Percentiles rank a stretch among this genome's conserved stretches.
These are phyloP conservation scores for Begonia peltatifolia DNA, from an alignment of 306 rosid species.

Conservation along the genomic window DNA sequence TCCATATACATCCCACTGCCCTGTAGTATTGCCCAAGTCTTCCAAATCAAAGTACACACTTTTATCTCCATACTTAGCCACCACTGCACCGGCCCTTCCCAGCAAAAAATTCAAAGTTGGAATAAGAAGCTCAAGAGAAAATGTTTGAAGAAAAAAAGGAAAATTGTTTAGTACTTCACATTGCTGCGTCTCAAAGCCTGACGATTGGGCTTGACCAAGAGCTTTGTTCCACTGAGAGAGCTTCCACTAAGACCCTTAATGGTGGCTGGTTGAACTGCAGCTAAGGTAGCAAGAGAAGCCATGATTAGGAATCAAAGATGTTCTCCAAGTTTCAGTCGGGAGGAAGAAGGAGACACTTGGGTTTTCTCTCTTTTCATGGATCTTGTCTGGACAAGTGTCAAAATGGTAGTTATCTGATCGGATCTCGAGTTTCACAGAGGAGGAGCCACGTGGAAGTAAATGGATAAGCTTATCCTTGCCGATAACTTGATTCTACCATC, in stretches of 20 bases:
- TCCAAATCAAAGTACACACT: conserved; percentile 82
- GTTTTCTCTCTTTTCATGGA: not conserved
- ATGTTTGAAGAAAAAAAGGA: too few species aligned
- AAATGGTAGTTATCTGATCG: not conserved
- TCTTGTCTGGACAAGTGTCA: not conserved
- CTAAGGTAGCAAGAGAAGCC: not conserved
- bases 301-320: not conserved
- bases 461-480: not conserved
- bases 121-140: not conserved
- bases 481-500: not conserved
- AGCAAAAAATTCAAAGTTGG: not conserved
- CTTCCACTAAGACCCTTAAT: conserved; percentile 48
- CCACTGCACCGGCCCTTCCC: conserved; percentile 44
- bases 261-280: not conserved
- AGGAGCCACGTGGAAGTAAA: not conserved
- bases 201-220: conserved; percentile 44
- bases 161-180: not conserved
- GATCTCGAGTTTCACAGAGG: not conserved
- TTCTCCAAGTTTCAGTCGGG: not conserved
- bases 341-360: not conserved
- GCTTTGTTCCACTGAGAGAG: conserved; percentile 40
- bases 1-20: conserved; percentile 89
- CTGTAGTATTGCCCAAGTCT: conserved; percentile 81
- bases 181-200: conserved; percentile 33
- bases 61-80: conserved; percentile 83